A percentile compares a stretch with the other conserved stretches of the same genome.
These are phyloP conservation scores for Microsporum ferrugineum DNA, from an alignment of 2,329 filamentous ascomycete species.

Conservation along the genomic window DNA sequence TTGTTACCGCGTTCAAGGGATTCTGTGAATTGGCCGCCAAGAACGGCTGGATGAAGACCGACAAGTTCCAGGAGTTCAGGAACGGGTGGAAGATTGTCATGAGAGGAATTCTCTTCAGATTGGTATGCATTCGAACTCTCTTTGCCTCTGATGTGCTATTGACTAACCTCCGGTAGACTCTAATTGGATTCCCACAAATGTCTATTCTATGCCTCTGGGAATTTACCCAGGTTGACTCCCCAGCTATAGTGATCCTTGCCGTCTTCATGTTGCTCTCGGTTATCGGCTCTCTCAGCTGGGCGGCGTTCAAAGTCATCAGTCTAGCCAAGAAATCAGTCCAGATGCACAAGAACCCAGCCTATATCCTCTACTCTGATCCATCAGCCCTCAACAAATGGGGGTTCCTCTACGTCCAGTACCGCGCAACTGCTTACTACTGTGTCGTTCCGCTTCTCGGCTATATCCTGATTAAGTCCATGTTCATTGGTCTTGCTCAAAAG, in stretches of 20 bases:
- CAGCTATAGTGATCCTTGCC: conserved; percentile 74
- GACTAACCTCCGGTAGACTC: conserved; percentile 37
- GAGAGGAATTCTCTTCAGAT: conserved; percentile 85
- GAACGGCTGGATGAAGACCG: conserved; percentile 64
- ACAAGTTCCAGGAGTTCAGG: conserved; percentile 87
- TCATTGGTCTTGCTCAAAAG: conserved; percentile 69
- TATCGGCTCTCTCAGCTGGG: conserved; percentile 67
- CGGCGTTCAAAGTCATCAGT: conserved; percentile 75
- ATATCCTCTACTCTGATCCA: conserved; percentile 95
- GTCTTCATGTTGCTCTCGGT: conserved; percentile 81
- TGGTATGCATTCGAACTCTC: conserved; percentile 34
- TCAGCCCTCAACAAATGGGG: conserved; percentile 93
- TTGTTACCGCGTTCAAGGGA: conserved; percentile 69
- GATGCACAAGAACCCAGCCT: conserved; percentile 93
- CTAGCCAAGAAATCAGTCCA: conserved; percentile 77
- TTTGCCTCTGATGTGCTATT: neutral
- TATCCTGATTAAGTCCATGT: conserved; percentile 75
- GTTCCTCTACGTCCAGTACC: conserved; percentile 94
- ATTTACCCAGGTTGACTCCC: conserved; percentile 72
- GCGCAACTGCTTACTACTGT: conserved; percentile 91
- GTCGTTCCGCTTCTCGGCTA: conserved; percentile 70
- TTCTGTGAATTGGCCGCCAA: conserved; percentile 65
- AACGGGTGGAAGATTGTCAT: conserved; percentile 87
- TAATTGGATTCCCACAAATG: conserved; percentile 89
- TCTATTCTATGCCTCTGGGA: conserved; percentile 87